Base-by-base conservation (phyloP, 1,139 yeast species). In the Kurtzmaniella natalensis region DNA sequence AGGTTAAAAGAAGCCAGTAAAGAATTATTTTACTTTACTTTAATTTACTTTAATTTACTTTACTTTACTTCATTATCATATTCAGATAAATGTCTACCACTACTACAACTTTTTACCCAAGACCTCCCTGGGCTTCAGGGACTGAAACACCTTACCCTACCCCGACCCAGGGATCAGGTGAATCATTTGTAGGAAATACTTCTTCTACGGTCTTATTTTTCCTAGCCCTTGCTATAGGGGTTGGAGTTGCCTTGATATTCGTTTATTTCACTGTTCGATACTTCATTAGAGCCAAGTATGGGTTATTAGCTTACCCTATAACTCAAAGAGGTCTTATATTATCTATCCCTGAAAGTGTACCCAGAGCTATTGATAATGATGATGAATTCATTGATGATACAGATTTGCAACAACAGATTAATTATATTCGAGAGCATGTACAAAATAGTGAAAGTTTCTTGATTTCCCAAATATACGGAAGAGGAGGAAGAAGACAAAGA, bases 181-280 rank as follows among this genome's bases (percentile, higher is more conserved):
- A 18, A 7, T 47, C 66, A 4, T 64, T 64, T 40, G 63, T 62
- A 8, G 71, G 72, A 3, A 63, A 60, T 44, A 59, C 71, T 7
- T 82, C 83, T 1, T 75, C 83, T 1, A 76, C 82, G 2, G 76
- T 77, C 17, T 55, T 79, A 23, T 78, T 79, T 55, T 76, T 77
- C 51, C 56, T 78, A 18, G 84, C 85, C 0, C 61, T 79, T 26
- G 73, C 79, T 1, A 74, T 77, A n/a, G 85, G 84, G 5, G 71
- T 76, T 8, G 49, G 70, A 25, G 76, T 78, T 35, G 81, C 82
- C 7, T 22, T 64, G 0, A 52, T 76, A 23, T 76, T 79, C 45
- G 45, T 77, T 9, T 76, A 76, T 53, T 77, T 79, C 60, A 75
- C 84, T 19, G 47, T 74, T 34, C 56, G 83, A 34, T 78, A 78